phyloP scores from a whole-genome alignment of 257 asterid species.

The Penstemon eatonii region DNA sequence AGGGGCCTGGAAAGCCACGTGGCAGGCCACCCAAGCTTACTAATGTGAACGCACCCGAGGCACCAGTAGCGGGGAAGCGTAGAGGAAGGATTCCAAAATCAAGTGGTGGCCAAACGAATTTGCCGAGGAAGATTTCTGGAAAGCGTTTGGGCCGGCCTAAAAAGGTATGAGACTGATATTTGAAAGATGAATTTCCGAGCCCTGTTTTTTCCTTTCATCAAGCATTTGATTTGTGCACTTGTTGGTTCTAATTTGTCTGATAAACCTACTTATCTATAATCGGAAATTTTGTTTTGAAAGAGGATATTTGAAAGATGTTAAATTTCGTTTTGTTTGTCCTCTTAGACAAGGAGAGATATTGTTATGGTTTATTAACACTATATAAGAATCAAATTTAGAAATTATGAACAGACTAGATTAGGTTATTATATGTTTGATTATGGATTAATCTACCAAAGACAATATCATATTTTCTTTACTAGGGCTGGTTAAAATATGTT shows the following conservation, averaged over 20 bases:
- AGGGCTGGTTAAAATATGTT: neutral
- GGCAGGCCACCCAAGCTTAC: slow-evolving; percentile 60
- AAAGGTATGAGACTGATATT: slow-evolving; percentile 52
- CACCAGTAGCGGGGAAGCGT: slow-evolving; percentile 39
- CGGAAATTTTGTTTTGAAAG: no score
- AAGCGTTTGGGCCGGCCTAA: slow-evolving; percentile 79
- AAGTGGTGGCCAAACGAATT: slow-evolving; percentile 36
- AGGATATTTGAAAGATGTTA: no score
- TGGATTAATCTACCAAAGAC: neutral
- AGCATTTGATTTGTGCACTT: no score
- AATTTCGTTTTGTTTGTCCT: neutral
- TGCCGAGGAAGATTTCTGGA: slow-evolving; percentile 52
- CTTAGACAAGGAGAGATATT: neutral
- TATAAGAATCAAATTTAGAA: neutral
- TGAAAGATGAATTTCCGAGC: neutral
- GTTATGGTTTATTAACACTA: neutral
- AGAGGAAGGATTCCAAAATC: slow-evolving; percentile 72
- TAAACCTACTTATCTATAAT: no score
- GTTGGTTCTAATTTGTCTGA: neutral
- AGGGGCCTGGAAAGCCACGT: slow-evolving; percentile 57
- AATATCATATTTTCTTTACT: neutral
- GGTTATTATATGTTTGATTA: neutral
- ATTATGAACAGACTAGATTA: neutral
- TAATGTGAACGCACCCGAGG: slow-evolving; percentile 35
- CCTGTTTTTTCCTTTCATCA: no score